A percentile compares a stretch with the other conserved stretches of the same genome.
Conservation (phyloP, 352 stramenopile genomes). For the Salisapilia sapeloensis region DNA sequence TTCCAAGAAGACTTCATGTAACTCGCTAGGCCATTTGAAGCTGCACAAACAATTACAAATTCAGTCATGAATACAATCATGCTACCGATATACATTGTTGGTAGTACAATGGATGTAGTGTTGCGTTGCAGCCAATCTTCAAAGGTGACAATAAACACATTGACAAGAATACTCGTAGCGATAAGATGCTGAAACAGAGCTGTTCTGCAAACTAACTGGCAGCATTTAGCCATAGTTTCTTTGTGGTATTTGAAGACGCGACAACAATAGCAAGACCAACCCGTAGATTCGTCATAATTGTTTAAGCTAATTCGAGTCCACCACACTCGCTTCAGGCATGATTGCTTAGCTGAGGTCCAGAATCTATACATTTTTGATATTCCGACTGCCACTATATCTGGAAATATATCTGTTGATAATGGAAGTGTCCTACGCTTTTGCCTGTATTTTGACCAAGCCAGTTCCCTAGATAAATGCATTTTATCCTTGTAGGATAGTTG, state of each 20-base stretch:
- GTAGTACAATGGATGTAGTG: conserved; percentile 53
- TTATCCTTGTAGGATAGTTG: conserved; percentile 12
- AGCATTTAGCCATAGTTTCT: conserved; percentile 23
- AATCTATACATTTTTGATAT: conserved; percentile 17
- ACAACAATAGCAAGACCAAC: conserved; percentile 19
- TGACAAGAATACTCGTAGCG: conserved; percentile 56
- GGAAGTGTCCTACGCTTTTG: conserved; percentile 33
- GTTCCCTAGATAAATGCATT: conserved; percentile 5
- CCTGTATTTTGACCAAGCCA: conserved; percentile 16
- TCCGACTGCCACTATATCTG: conserved; percentile 31
- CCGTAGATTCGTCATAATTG: conserved; percentile 14
- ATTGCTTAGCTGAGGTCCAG: conserved; percentile 9
- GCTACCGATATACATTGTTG: conserved; percentile 64
- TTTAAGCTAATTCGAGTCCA: conserved; percentile 19
- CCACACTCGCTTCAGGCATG: conserved; percentile 23
- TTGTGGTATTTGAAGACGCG: conserved; percentile 28
- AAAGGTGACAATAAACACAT: no score
- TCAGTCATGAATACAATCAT: conserved; percentile 57
- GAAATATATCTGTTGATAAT: conserved; percentile 29
- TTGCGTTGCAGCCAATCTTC: no score
- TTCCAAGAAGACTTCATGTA: conserved; percentile 77
- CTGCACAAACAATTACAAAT: conserved; percentile 41
- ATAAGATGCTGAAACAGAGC: conserved; percentile 70
- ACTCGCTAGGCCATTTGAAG: conserved; percentile 24
- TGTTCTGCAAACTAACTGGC: conserved; percentile 27